Evolutionary conservation across 2,329 filamentous ascomycete species (phyloP).

Genomic region (Colletotrichum sp.): DNA sequence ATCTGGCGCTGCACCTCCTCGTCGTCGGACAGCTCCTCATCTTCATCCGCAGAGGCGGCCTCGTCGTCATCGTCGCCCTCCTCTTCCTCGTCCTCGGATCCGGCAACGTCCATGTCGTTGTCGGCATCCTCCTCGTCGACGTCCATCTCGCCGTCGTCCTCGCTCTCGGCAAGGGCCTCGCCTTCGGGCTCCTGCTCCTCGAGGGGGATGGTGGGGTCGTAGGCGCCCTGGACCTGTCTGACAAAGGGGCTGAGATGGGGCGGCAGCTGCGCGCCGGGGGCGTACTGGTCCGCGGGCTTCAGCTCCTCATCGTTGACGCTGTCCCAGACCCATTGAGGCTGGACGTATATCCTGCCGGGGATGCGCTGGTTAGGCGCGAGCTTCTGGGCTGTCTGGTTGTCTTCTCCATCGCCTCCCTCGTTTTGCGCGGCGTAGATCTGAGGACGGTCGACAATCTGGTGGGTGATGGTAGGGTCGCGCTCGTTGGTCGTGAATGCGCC

Average conservation of each 20-base stretch:
- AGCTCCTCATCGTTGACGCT: conserved; percentile 91
- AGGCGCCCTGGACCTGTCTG: conserved; percentile 82
- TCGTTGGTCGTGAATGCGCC: conserved; percentile 93
- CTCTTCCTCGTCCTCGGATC: conserved; percentile 53
- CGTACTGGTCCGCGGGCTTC: conserved; percentile 85
- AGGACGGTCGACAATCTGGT: conserved; percentile 94
- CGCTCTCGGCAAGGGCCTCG: conserved; percentile 77
- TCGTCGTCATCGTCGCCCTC: conserved; percentile 51
- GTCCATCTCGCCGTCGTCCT: conserved; percentile 50
- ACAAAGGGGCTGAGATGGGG: conserved; percentile 97
- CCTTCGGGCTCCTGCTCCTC: conserved; percentile 88
- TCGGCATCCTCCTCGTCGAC: conserved; percentile 49
- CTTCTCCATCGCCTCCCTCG: conserved; percentile 45
- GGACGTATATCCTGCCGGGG: conserved; percentile 90
- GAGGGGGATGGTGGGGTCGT: conserved; percentile 86
- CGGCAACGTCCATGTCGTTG: conserved; percentile 52
- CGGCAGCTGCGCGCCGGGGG: conserved; percentile 86
- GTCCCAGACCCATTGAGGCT: conserved; percentile 99
- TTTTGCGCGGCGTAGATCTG: conserved; percentile 62
- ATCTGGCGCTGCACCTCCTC: conserved; percentile 79
- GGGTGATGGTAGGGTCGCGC: conserved; percentile 86
- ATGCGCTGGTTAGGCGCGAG: conserved; percentile 72
- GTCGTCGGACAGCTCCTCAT: conserved; percentile 53
- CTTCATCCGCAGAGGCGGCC: conserved; percentile 39
- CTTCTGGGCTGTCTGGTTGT: conserved; percentile 67